Conservation (phyloP, 352 stramenopile genomes). For the Pythium rishiriense region DNA sequence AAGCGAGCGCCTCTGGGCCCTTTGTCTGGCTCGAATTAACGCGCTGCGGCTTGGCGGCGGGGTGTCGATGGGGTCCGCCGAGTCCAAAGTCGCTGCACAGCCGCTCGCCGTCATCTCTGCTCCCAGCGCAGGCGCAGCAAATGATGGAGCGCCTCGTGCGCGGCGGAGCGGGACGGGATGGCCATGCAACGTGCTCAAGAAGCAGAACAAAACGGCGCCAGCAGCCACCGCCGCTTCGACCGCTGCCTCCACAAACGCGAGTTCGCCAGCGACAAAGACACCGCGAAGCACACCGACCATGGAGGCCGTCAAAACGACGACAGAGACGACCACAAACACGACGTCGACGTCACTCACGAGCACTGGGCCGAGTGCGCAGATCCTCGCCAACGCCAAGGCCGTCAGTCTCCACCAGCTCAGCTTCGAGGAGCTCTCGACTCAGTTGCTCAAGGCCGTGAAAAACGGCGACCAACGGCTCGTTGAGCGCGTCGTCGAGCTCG, state of each 20-base stretch:
- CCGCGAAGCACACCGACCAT: slow-evolving; percentile 14
- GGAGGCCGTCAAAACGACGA: slow-evolving; percentile 15
- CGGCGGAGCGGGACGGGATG: neutral
- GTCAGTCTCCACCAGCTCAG: slow-evolving; percentile 24
- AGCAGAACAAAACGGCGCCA: slow-evolving; percentile 24
- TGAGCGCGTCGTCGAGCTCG: slow-evolving; percentile 30
- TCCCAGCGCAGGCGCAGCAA: neutral
- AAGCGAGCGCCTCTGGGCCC: no score
- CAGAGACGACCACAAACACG: neutral
- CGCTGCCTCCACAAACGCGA: neutral
- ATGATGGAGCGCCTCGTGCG: neutral
- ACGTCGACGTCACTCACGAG: neutral
- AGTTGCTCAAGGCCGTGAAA: slow-evolving; percentile 72
- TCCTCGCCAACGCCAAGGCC: slow-evolving; percentile 3
- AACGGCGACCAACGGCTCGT: slow-evolving; percentile 47
- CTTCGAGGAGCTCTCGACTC: slow-evolving; percentile 52
- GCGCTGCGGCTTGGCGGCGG: neutral
- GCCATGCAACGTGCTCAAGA: slow-evolving; percentile 15
- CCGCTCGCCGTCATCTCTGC: slow-evolving; percentile 24
- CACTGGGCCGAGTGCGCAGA: slow-evolving; percentile 4
- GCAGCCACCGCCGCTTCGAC: neutral
- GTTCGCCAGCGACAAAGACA: neutral
- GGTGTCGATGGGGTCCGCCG: slow-evolving; percentile 37
- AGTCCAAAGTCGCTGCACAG: slow-evolving; percentile 51
- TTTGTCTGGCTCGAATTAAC: neutral